Evolutionary conservation across 2,329 filamentous ascomycete species (phyloP), one percentile per base, ranked within the genome.

Genomic region (Ceratocystis huliohia): DNA sequence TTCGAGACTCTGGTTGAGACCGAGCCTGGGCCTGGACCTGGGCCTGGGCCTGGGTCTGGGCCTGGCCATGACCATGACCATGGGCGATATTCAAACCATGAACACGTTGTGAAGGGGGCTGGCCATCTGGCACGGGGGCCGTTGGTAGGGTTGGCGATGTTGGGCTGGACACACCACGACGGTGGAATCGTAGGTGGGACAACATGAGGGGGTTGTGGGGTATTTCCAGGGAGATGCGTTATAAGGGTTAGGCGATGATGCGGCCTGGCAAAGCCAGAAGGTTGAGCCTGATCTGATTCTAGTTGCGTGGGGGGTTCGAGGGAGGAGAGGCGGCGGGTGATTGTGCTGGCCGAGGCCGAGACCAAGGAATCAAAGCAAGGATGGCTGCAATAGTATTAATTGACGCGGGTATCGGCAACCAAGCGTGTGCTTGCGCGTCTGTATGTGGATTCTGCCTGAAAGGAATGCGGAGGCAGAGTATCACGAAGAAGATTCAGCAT

Each of bases 151-250:
- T 72, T 4, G 82, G 81, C 44, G 82, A 83, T 28, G 79, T 76
- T 68, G 82, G 82, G 74, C 79, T 82, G 66, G 82, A 84, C 70
- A 78, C 78, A 61, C 77, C 81, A 71, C 82, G 80, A 71, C 82
- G 80, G 71, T 84, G 82, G 74, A 84, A 84, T 71, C 82, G 81
- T 61, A 84, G 77, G 74, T 81, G 78, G 70, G 80, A 81, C 65
- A 82, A 76, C 80, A 82, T 82, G 56, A n/a, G 28, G 17, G n/a
- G 17, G 10, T 15, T 37, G 53, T 13, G 53, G 15, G 48, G n/a
- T 20, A 22, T 17, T 30, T 57, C 13, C 2, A 5, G 53, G 25
- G 25, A 25, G 50, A 13, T 20, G 20, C 20, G 46, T n/a, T 22
- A 22, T 22, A 22, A 50, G 48, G n/a, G 48, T 22, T 50, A 50